phyloP scores from a whole-genome alignment of 495 filamentous ascomycete genomes.

The Ramalina peruviana region DNA sequence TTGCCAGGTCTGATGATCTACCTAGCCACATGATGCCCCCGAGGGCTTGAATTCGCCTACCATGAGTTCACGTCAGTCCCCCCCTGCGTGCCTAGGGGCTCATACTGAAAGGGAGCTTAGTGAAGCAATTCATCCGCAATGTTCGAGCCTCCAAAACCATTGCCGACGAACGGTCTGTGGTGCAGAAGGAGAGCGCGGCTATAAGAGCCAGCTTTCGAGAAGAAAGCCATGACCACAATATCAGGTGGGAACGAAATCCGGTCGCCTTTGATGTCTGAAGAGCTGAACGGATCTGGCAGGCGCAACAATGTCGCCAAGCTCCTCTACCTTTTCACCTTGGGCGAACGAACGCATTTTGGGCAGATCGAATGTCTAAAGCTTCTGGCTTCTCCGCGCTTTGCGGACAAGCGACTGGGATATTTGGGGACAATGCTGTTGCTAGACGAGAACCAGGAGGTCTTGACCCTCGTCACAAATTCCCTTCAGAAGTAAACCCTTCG shows the following conservation, averaged over 20 bases:
- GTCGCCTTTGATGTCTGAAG: neutral
- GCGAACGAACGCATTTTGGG: conserved; percentile 94
- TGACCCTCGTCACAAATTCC: conserved; percentile 95
- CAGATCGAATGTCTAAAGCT: conserved; percentile 99
- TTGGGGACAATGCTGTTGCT: conserved; percentile 89
- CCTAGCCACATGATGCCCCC: neutral
- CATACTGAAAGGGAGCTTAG: conserved; percentile 30
- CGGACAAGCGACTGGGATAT: conserved; percentile 93
- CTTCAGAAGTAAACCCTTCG: conserved; percentile 63
- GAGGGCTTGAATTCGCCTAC: conserved; percentile 19
- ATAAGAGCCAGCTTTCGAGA: conserved; percentile 95
- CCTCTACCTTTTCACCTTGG: conserved; percentile 95
- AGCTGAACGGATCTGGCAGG: conserved; percentile 32
- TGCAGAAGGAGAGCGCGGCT: conserved; percentile 96
- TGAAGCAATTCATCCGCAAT: conserved; percentile 99
- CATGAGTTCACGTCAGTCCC: conserved; percentile 54
- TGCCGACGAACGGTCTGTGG: conserved; percentile 92
- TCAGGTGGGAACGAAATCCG: conserved; percentile 48
- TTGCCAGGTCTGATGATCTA: neutral
- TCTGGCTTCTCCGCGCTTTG: conserved; percentile 89
- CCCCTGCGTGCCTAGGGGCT: conserved; percentile 10
- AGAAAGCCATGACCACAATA: conserved; percentile 80
- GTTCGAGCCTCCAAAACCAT: conserved; percentile 97
- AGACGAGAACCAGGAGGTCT: conserved; percentile 96
- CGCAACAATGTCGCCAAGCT: conserved; percentile 98